Conservation (phyloP, 305 asterid genomes). For the Fraxinus velutina region DNA sequence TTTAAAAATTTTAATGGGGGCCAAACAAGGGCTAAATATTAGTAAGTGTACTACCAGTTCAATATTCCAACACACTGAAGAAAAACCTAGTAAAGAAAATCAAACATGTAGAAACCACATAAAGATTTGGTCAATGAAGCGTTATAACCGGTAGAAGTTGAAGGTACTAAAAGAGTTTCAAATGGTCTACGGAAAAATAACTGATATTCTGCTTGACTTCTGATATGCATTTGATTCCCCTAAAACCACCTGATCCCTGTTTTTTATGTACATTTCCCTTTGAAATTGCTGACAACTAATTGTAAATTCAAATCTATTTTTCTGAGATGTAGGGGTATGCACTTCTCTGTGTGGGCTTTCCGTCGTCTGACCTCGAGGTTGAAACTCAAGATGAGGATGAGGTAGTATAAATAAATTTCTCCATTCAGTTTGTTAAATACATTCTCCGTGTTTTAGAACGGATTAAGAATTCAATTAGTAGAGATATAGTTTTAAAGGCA, state of each 20-base stretch:
- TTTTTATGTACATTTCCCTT: neutral
- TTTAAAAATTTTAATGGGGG: too few species aligned
- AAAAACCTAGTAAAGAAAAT: neutral
- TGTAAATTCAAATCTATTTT: conserved; percentile 1
- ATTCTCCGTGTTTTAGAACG: neutral
- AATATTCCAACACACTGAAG: neutral
- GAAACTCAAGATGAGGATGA: conserved; percentile 99
- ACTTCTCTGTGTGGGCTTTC: conserved; percentile 95
- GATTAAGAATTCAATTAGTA: neutral
- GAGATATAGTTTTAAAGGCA: neutral
- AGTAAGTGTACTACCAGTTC: neutral
- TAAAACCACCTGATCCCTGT: neutral
- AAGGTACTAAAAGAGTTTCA: neutral
- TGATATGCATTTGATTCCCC: neutral
- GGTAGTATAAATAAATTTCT: conserved; percentile 39
- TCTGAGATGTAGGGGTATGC: conserved; percentile 80
- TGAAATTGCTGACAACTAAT: neutral
- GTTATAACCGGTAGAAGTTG: neutral
- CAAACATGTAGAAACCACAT: neutral
- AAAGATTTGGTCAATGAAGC: neutral
- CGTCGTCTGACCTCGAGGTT: conserved; percentile 89
- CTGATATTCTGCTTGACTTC: neutral
- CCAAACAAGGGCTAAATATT: too few species aligned
- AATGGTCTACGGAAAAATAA: neutral
- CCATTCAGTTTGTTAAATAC: neutral